Evolutionary conservation across 2,329 filamentous ascomycete genomes (phyloP).

Genomic region (Colletotrichum chrysophilum): DNA sequence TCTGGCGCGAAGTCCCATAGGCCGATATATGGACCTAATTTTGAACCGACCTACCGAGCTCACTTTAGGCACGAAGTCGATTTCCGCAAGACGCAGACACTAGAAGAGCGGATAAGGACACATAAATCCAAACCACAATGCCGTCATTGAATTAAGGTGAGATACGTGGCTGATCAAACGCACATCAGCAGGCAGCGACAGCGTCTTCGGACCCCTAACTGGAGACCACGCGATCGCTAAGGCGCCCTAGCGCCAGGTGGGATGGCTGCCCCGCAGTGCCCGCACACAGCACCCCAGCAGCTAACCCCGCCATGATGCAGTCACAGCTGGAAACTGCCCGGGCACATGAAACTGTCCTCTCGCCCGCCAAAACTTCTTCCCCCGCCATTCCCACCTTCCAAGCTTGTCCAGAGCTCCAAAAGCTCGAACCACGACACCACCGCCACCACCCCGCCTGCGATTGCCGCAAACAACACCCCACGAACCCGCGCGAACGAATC

Average conservation of each 20-base stretch:
- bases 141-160: neutral
- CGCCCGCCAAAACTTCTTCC: conserved; percentile 18
- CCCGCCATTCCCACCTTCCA: conserved; percentile 17
- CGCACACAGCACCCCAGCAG: neutral
- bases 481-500: neutral
- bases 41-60: neutral
- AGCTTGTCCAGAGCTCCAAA: conserved; percentile 18
- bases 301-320: conserved; percentile 17
- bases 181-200: neutral
- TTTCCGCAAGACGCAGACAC: neutral
- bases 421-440: conserved; percentile 14
- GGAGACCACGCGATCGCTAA: neutral
- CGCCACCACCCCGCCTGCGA: neutral
- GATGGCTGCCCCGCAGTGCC: neutral
- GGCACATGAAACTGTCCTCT: conserved; percentile 22
- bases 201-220: neutral
- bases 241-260: neutral
- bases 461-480: neutral
- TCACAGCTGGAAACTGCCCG: neutral
- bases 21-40: neutral
- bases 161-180: neutral
- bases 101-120: neutral
- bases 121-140: neutral
- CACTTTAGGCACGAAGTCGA: neutral
- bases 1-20: neutral